Percentiles rank a stretch among this genome's conserved stretches.
These are phyloP conservation scores for Gaertneriomyces semiglobifer DNA, from an alignment of 192 early-diverging fungal genomes.

Conservation along the genomic window DNA sequence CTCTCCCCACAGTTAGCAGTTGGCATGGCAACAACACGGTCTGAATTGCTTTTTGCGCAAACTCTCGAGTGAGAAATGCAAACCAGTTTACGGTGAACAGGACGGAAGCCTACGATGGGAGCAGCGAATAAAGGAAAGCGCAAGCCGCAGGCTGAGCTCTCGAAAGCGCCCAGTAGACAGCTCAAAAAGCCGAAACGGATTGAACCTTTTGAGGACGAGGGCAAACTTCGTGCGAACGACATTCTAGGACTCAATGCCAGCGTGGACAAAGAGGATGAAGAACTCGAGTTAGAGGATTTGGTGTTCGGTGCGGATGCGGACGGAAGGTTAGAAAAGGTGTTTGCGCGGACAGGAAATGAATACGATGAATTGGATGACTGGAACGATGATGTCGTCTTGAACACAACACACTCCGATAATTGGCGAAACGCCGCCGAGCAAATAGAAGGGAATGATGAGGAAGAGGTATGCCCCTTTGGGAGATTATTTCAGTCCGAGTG, in stretches of 20 bases:
- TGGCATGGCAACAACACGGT: constrained; percentile 11
- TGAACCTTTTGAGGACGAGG: no score
- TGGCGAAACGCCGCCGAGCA: constrained; percentile 32
- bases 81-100: no score
- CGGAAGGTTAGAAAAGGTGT: constrained; percentile 1
- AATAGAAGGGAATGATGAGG: constrained; percentile 27
- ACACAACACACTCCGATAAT: constrained; percentile 12
- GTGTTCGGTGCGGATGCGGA: constrained; percentile 68
- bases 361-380: constrained; percentile 34
- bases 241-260: no score
- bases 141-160: no score
- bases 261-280: constrained; percentile 57
- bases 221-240: no score
- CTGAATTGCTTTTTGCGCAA: constrained; percentile 9
- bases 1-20: not conserved
- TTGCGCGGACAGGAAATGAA: constrained; percentile 8
- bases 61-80: no score
- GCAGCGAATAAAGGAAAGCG: no score
- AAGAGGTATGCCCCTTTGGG: constrained; percentile 8
- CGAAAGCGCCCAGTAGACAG: no score
- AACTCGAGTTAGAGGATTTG: constrained; percentile 68
- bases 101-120: no score
- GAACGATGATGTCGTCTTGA: constrained; percentile 33
- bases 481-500: not conserved
- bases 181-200: no score